Evolutionary conservation across 2,329 filamentous ascomycete genomes (phyloP), one percentile per base, ranked within the genome.

Genomic region (Lasiodiplodia theobromae): DNA sequence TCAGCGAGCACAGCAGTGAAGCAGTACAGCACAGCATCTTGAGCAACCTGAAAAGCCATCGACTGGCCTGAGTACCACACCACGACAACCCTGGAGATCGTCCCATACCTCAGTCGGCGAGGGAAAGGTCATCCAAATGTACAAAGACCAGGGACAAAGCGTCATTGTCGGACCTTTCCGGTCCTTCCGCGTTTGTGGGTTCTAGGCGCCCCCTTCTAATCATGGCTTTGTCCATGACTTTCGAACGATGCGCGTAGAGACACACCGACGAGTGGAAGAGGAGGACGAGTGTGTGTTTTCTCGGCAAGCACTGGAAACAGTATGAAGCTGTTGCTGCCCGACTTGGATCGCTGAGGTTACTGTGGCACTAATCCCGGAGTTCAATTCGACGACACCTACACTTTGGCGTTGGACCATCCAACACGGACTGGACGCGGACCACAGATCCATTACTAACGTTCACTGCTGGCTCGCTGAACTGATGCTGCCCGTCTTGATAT

Each of bases 391-490:
- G 25, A 40, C n/a, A 64, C n/a, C 23, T n/a, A 37, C 47, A 34
- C 38, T 0, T n/a, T n/a, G 18, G 23, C 6, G 12, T 18, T 38
- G 60, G 31, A 34, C 28, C 44, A 52, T 16, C 18, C 21, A 21
- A n/a, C 31, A 6, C 12, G 44, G 16, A 14, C 18, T 37, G 31
- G 16, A 52, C 4, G 16, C 2, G 11, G 28, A 37, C 6, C 31
- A 65, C 12, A 18, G 54, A 14, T 40, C 58, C 40, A 38, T 34
- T 80, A 82, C 82, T 86, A 82, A 85, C 77, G 76, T 79, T 84
- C 79, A 81, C 85, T 87, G 84, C 86, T 85, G 83, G 86, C 86
- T 89, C 85, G 86, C 86, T 89, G 85, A 62, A 57, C 67, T 63
- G 56, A 81, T 84, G 81, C 78, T 82, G 78, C 44, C 56, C 47